phyloP scores from a whole-genome alignment of 192 early-diverging fungal genomes.

The Backusella luteola region DNA sequence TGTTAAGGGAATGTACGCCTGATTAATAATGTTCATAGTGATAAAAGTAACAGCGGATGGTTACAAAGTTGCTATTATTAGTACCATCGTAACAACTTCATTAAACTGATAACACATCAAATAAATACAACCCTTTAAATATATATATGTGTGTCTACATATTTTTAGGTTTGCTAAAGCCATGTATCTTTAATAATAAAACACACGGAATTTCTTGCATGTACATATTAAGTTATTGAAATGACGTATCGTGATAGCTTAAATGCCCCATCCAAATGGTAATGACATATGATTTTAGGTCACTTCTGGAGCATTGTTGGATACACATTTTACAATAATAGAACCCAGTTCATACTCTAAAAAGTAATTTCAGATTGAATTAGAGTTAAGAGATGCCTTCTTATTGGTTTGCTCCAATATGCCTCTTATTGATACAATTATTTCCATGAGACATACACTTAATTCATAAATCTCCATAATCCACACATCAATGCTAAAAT shows the following conservation, averaged over 20 bases:
- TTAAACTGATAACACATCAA: neutral
- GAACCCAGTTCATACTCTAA: neutral
- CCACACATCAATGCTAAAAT: neutral
- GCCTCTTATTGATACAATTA: neutral
- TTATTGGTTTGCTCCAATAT: neutral
- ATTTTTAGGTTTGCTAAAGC: neutral
- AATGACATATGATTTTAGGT: neutral
- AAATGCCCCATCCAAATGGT: neutral
- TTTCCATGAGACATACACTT: neutral
- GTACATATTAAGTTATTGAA: neutral
- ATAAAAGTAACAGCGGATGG: neutral
- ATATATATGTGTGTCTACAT: neutral
- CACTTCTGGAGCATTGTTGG: neutral
- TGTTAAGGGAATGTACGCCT: neutral
- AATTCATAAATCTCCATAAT: neutral
- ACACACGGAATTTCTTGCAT: neutral
- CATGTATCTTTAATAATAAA: neutral
- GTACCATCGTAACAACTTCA: neutral
- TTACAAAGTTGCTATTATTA: neutral
- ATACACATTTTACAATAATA: neutral
- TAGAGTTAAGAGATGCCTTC: neutral
- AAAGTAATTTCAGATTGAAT: neutral
- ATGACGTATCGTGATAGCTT: no score
- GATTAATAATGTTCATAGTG: neutral
- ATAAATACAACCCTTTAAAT: neutral